Percentiles rank a stretch among this genome's conserved stretches.
phyloP scores from a whole-genome alignment of 2,329 filamentous ascomycete species.

The Aureobasidium uvarum region DNA sequence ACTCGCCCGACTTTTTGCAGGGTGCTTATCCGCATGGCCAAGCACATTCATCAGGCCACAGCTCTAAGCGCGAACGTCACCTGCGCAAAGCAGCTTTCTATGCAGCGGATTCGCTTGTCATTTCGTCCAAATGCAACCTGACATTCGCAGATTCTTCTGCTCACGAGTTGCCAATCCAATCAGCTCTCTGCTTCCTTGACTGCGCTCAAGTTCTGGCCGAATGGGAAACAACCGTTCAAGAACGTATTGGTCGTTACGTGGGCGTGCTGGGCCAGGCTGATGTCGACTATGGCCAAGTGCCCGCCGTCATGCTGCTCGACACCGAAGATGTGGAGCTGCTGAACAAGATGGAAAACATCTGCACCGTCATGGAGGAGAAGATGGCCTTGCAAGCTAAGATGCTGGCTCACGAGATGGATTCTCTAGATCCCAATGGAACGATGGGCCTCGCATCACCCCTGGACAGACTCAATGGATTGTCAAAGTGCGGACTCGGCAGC shows the following conservation, averaged over 20 bases:
- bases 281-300: constrained; percentile 74
- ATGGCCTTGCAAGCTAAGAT: constrained; percentile 57
- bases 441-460: constrained; percentile 43
- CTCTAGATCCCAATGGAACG: constrained; percentile 52
- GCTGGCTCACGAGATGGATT: constrained; percentile 52
- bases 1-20: constrained; percentile 32
- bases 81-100: constrained; percentile 94
- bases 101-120: constrained; percentile 84
- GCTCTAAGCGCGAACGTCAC: constrained; percentile 68
- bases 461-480: constrained; percentile 55
- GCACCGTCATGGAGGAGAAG: constrained; percentile 75
- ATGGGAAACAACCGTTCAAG: constrained; percentile 90
- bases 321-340: constrained; percentile 87
- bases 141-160: constrained; percentile 82
- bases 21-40: constrained; percentile 29
- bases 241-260: constrained; percentile 85
- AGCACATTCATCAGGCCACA: constrained; percentile 34
- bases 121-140: constrained; percentile 81
- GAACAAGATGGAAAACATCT: constrained; percentile 75
- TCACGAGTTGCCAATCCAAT: constrained; percentile 83
- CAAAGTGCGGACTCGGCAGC: constrained; percentile 69
- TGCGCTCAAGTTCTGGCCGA: constrained; percentile 92
- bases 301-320: constrained; percentile 84
- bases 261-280: constrained; percentile 82
- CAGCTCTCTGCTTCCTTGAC: constrained; percentile 88